Conservation (phyloP, 2,329 filamentous ascomycete genomes). For the Fusarium compactum region DNA sequence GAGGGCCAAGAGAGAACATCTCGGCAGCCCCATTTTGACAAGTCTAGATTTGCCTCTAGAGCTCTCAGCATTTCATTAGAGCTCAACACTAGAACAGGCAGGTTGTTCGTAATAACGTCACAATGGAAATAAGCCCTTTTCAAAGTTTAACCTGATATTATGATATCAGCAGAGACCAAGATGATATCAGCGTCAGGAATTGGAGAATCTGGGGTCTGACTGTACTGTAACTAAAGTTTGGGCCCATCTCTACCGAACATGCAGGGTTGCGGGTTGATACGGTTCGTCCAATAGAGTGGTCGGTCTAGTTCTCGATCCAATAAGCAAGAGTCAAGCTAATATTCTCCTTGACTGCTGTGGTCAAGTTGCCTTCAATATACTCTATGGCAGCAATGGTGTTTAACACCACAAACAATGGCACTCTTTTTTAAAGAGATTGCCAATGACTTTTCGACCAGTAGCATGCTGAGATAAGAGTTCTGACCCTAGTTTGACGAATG, state of each 20-base stretch:
- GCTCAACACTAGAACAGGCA: background rate
- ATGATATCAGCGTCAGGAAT: constrained; percentile 36
- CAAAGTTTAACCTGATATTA: constrained; percentile 22
- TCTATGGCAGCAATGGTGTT: background rate
- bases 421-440: background rate
- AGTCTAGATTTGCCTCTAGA: constrained; percentile 10
- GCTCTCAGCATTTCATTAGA: background rate
- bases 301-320: constrained; percentile 4
- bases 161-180: constrained; percentile 28
- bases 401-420: background rate
- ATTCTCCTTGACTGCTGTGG: background rate
- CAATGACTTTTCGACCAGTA: background rate
- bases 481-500: background rate
- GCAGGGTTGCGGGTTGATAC: constrained; percentile 18
- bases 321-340: background rate
- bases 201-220: constrained; percentile 16
- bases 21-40: constrained; percentile 21
- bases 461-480: background rate
- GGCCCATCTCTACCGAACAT: constrained; percentile 7
- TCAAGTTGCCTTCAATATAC: background rate
- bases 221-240: constrained; percentile 1
- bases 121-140: constrained; percentile 1
- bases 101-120: background rate
- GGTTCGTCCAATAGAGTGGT: constrained; percentile 25
- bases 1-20: constrained; percentile 41